Conservation (phyloP, 768 basidiomycete species). For the Phylloporus arenicola region DNA sequence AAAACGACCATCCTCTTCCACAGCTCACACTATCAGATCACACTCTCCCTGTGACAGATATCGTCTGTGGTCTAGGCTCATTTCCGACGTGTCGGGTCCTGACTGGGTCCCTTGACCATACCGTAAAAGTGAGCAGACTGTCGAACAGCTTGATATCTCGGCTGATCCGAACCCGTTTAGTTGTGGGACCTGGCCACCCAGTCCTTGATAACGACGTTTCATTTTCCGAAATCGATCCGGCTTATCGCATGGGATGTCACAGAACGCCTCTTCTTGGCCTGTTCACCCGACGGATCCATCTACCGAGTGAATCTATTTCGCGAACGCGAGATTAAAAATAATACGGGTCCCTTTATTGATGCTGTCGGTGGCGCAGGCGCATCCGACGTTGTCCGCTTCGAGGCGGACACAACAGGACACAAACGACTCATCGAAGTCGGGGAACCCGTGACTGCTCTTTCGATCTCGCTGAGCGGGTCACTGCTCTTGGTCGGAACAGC, state of each 20-base stretch:
- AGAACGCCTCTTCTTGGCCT: slow-evolving; percentile 87
- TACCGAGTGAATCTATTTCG: slow-evolving; percentile 78
- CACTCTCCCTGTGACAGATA: slow-evolving; percentile 81
- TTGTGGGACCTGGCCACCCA: slow-evolving; percentile 77
- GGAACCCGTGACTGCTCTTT: slow-evolving; percentile 64
- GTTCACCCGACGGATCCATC: slow-evolving; percentile 67
- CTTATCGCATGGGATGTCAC: slow-evolving; percentile 73
- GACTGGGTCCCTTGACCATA: slow-evolving; percentile 82
- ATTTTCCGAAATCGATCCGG: slow-evolving; percentile 73
- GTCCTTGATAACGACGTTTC: slow-evolving; percentile 78
- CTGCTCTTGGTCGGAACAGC: slow-evolving; percentile 80
- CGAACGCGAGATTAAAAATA: slow-evolving; percentile 48
- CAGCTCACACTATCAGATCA: slow-evolving; percentile 85
- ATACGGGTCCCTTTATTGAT: slow-evolving; percentile 47
- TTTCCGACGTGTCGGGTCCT: slow-evolving; percentile 76
- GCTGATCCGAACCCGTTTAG: slow-evolving; percentile 35
- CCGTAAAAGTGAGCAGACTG: slow-evolving; percentile 66
- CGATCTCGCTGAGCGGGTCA: slow-evolving; percentile 73
- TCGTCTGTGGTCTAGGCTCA: slow-evolving; percentile 71
- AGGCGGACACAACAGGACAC: slow-evolving; percentile 43
- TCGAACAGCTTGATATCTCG: slow-evolving; percentile 9
- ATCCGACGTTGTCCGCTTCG: slow-evolving; percentile 66
- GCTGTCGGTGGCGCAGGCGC: slow-evolving; percentile 72
- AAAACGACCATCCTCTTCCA: slow-evolving; percentile 70
- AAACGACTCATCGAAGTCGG: slow-evolving; percentile 66